Conservation (phyloP, 768 basidiomycete genomes). For the Clitopilus passeckerianus region DNA sequence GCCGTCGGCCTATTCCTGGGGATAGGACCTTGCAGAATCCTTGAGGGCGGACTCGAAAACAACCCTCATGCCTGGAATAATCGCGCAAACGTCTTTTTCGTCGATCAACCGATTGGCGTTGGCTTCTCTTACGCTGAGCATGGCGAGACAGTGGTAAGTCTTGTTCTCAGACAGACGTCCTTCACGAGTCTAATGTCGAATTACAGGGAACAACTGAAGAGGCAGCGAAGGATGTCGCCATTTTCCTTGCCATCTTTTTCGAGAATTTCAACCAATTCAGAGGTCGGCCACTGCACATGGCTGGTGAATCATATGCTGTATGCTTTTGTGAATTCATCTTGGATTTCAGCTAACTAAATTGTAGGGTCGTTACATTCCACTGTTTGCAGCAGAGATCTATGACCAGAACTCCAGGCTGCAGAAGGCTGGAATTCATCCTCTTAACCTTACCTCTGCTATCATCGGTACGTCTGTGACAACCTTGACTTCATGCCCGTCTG, state of each 20-base stretch:
- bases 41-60: conserved; percentile 44
- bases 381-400: conserved; percentile 72
- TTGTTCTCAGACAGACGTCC: neutral
- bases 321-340: conserved; percentile 16
- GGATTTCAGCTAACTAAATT: neutral
- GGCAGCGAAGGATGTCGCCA: conserved; percentile 65
- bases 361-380: conserved; percentile 65
- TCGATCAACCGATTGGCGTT: conserved; percentile 59
- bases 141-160: conserved; percentile 51
- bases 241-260: conserved; percentile 69
- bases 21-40: conserved; percentile 65
- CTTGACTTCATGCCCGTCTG: neutral
- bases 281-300: conserved; percentile 59
- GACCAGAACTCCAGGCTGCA: conserved; percentile 61
- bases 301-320: conserved; percentile 77
- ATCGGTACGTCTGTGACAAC: conserved; percentile 43
- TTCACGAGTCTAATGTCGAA: too few species aligned
- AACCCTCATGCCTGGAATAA: conserved; percentile 65
- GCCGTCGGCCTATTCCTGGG: conserved; percentile 71
- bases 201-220: conserved; percentile 57
- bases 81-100: conserved; percentile 58
- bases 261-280: conserved; percentile 70
- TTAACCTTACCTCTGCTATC: conserved; percentile 67
- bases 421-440: conserved; percentile 44
- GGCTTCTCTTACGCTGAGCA: conserved; percentile 64